Conservation (phyloP, 306 rosid species). For the Malus sieversii region DNA sequence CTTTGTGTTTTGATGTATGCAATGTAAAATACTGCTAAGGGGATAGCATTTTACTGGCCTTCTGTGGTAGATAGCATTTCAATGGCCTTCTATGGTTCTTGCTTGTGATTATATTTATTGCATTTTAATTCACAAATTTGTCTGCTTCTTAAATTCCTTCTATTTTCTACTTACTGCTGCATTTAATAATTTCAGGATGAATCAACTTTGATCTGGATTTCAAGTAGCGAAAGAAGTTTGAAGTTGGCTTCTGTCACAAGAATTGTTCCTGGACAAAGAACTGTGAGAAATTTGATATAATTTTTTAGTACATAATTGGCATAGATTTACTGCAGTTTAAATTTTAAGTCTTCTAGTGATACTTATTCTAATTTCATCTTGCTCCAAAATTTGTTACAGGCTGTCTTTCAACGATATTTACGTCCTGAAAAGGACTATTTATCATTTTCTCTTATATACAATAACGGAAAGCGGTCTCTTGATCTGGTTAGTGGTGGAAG, state of each 20-base stretch:
- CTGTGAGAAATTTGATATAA: constrained; percentile 48
- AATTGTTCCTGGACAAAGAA: constrained; percentile 96
- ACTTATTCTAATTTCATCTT: constrained; percentile 9
- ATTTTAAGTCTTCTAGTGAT: not conserved
- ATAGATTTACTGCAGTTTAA: constrained; percentile 1
- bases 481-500: constrained; percentile 69
- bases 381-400: constrained; percentile 39
- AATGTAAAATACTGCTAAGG: not conserved
- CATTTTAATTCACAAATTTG: not conserved
- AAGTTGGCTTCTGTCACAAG: constrained; percentile 80
- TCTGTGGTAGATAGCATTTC: not conserved
- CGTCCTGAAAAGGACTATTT: constrained; percentile 88
- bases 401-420: constrained; percentile 80
- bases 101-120: not conserved
- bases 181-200: constrained; percentile 59
- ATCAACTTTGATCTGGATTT: constrained; percentile 79
- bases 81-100: not conserved
- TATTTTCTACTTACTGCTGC: constrained; percentile 7
- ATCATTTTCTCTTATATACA: constrained; percentile 88
- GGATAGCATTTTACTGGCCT: not conserved
- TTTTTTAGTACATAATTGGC: not conserved
- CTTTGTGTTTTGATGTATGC: not conserved
- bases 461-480: constrained; percentile 82
- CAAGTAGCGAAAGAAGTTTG: constrained; percentile 69
- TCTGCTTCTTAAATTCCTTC: constrained; percentile 11